These are phyloP conservation scores for Aspergillus avenaceus DNA, from an alignment of 495 filamentous ascomycete species.

Conservation along the genomic window DNA sequence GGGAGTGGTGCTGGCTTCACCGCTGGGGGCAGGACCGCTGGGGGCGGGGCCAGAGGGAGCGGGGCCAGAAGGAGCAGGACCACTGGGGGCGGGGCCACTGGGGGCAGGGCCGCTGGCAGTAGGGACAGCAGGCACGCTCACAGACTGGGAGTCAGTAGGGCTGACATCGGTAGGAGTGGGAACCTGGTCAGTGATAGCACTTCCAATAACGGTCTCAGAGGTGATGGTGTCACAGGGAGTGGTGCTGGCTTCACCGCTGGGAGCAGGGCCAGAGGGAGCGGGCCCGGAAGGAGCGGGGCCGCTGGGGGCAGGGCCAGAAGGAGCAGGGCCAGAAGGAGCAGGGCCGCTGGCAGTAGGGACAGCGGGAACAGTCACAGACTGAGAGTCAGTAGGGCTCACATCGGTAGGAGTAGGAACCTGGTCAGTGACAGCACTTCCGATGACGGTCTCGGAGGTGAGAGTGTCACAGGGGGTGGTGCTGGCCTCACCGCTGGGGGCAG, in stretches of 20 bases:
- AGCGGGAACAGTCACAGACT: not conserved
- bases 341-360: not conserved
- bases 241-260: conserved; percentile 3
- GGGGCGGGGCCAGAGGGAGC: conserved; percentile 2
- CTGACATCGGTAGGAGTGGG: conserved; percentile 3
- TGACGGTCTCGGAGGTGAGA: conserved; percentile 11
- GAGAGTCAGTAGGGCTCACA: not conserved
- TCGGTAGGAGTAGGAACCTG: not conserved
- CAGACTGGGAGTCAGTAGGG: conserved; percentile 1
- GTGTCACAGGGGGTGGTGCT: conserved; percentile 14
- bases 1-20: conserved; percentile 5
- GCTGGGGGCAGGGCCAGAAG: not conserved
- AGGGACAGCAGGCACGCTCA: conserved; percentile 5
- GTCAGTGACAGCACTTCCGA: conserved; percentile 2
- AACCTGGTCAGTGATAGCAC: conserved; percentile 4
- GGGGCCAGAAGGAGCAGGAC: conserved; percentile 9
- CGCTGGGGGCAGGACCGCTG: conserved; percentile 2
- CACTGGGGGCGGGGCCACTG: conserved; percentile 4
- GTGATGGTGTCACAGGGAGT: conserved; percentile 21
- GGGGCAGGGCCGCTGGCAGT: conserved; percentile 5
- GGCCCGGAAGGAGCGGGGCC: conserved; percentile 8
- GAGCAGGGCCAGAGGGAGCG: not conserved
- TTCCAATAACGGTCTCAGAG: conserved; percentile 9
- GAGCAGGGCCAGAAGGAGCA: conserved; percentile 8
- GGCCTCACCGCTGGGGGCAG: conserved; percentile 1